Base-by-base conservation (phyloP, 495 filamentous ascomycete species). In the Aspergillus conjunctus region DNA sequence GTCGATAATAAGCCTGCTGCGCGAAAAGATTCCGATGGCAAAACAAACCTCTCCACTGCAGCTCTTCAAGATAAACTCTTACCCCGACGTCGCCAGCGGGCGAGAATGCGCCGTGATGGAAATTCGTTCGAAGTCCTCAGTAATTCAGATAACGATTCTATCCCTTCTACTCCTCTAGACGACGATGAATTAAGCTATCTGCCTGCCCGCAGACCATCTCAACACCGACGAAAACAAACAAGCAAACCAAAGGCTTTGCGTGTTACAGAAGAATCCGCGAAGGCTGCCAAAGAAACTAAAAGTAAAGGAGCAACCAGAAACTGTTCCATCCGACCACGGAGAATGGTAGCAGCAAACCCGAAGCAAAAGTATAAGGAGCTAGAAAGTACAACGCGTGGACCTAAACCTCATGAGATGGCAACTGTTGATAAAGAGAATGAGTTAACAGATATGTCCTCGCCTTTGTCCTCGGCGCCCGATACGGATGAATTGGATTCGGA, bases 31-130 rank as follows among this genome's bases (percentile, higher is more conserved):
- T 67, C 60, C 17, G 74, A 65, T 56, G 69, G 60, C 15, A 77
- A 66, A 45, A 63, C 73, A 33, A 70, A 76, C 65, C 56, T 81
- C 20, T 67, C 82, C 5, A 85, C 82, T 0, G 76, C 77, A 14
- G 61, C 69, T 49, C 68, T 85, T 21, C 81, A 83, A 69, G 60
- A 72, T 44, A 72, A 74, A 52, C 67, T 84, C 22, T 77, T 83
- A 20, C 79, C 80, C 37, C 68, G 77, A 26, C 71, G 81, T 17
- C 73, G 72, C n/a, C 70, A 71, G 31, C 66, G 59, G n/a, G 72
- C 60, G 51, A 66, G 64, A 48, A 62, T 68, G 65, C 67, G 56
- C 31, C 50, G 50, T 6, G 52, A 63, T 21, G 48, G n/a, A 4
- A 60, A 31, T 8, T 59, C 64, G n/a, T 54, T 66, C 39, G 71